phyloP scores from a whole-genome alignment of 1,284 basidiomycete species.

The Melampsora americana region DNA sequence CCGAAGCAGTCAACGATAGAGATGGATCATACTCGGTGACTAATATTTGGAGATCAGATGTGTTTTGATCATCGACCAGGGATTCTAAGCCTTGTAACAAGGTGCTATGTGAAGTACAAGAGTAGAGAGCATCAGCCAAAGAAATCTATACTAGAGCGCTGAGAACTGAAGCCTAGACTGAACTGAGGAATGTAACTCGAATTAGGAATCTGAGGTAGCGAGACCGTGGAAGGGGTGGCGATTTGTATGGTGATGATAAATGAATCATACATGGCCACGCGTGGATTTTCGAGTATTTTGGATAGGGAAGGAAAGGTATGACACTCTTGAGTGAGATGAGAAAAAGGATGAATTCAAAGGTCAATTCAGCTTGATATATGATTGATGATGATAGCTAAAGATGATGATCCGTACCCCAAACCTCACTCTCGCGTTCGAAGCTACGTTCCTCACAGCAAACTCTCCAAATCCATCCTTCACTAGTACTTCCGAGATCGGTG shows the following conservation, averaged over 20 bases:
- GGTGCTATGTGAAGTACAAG: constrained; percentile 59
- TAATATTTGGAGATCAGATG: constrained; percentile 65
- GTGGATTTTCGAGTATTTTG: constrained; percentile 62
- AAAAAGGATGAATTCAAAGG: not conserved
- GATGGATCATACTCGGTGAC: constrained; percentile 63
- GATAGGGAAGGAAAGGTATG: constrained; percentile 64
- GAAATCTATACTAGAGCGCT: constrained; percentile 56
- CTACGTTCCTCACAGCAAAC: constrained; percentile 14
- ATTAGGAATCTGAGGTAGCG: constrained; percentile 66
- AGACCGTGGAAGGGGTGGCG: constrained; percentile 65
- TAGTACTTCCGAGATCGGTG: constrained; percentile 9
- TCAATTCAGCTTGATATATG: not conserved
- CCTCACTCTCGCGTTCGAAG: constrained; percentile 32
- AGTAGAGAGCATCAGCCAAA: constrained; percentile 63
- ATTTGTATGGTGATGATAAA: constrained; percentile 69
- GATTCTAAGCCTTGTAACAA: constrained; percentile 51
- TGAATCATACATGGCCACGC: constrained; percentile 64
- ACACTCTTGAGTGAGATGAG: constrained; percentile 58
- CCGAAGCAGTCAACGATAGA: not conserved
- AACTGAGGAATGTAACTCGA: constrained; percentile 64
- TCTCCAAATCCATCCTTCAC: constrained; percentile 40
- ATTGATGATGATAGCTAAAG: not conserved
- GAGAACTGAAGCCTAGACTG: not conserved
- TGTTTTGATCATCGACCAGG: constrained; percentile 51
- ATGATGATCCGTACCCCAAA: constrained; percentile 19